phyloP scores from a whole-genome alignment of 371 early-diverging fungal genomes.

The Saksenaea vasiformis region DNA sequence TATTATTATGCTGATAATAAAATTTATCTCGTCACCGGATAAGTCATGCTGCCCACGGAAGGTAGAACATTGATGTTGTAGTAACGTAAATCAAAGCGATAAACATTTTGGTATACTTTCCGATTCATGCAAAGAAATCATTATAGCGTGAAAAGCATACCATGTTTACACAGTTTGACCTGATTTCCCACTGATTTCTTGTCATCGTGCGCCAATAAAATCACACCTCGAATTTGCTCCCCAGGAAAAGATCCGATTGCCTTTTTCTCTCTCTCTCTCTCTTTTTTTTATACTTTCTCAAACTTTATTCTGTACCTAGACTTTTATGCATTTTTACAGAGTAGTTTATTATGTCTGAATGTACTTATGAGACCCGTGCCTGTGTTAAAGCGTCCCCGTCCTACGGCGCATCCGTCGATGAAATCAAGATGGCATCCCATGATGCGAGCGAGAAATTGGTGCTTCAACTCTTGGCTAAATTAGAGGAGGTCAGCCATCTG shows the following conservation, averaged over 20 bases:
- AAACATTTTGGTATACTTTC: no score
- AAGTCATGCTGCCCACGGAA: no score
- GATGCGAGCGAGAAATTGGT: constrained; percentile 15
- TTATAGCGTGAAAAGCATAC: no score
- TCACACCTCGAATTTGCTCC: background rate
- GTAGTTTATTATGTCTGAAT: constrained; percentile 18
- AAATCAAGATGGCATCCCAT: constrained; percentile 8
- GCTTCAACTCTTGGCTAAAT: constrained; percentile 21
- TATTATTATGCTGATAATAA: no score
- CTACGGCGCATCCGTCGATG: background rate
- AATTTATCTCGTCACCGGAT: no score
- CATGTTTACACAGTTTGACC: no score
- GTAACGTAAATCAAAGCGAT: no score
- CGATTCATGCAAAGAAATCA: no score
- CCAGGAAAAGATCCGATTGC: constrained; percentile 6
- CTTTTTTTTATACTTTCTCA: background rate
- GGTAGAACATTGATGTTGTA: no score
- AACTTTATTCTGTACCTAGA: background rate
- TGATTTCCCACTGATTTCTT: background rate
- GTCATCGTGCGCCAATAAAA: background rate
- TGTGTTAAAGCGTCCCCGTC: constrained; percentile 8
- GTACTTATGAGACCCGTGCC: constrained; percentile 13
- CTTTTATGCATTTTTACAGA: background rate
- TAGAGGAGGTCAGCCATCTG: constrained; percentile 23
- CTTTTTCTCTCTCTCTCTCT: constrained; percentile 1